Evolutionary conservation across 2,329 filamentous ascomycete species (phyloP).

Genomic region (Trichoderma atrobrunneum): DNA sequence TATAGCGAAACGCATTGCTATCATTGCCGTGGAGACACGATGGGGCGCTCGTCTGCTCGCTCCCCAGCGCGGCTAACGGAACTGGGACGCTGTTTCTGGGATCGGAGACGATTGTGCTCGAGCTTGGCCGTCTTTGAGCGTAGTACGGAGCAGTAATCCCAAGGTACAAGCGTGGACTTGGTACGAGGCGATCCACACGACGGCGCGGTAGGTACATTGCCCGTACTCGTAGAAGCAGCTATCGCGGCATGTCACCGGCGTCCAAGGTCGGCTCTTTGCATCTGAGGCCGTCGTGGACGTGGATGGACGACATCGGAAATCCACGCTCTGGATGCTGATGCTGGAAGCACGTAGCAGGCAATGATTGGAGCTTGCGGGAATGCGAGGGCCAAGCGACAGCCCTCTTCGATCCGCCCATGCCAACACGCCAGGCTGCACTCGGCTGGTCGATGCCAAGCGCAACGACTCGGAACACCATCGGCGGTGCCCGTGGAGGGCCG

Average conservation of each 20-base stretch:
- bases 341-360: not conserved
- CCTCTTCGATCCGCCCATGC: not conserved
- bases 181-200: not conserved
- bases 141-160: not conserved
- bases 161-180: not conserved
- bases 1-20: slow-evolving; percentile 13
- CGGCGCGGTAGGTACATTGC: not conserved
- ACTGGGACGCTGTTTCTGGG: not conserved
- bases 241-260: not conserved
- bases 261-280: not conserved
- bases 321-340: not conserved
- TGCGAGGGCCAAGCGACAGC: not conserved
- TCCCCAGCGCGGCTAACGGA: slow-evolving; percentile 3
- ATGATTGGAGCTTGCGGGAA: not conserved
- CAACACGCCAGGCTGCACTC: not conserved
- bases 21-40: slow-evolving; percentile 17
- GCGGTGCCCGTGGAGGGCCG: not conserved
- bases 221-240: not conserved
- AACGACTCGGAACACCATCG: not conserved
- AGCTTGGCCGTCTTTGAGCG: not conserved
- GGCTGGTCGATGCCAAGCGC: slow-evolving; percentile 11
- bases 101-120: not conserved
- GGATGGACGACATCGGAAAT: not conserved
- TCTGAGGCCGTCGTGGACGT: not conserved
- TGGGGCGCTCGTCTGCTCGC: slow-evolving; percentile 4